Percentiles rank a stretch among this genome's conserved stretches.
These are phyloP conservation scores for Ettlia oleoabundans DNA, from an alignment of 139 green algal species.

Conservation along the genomic window DNA sequence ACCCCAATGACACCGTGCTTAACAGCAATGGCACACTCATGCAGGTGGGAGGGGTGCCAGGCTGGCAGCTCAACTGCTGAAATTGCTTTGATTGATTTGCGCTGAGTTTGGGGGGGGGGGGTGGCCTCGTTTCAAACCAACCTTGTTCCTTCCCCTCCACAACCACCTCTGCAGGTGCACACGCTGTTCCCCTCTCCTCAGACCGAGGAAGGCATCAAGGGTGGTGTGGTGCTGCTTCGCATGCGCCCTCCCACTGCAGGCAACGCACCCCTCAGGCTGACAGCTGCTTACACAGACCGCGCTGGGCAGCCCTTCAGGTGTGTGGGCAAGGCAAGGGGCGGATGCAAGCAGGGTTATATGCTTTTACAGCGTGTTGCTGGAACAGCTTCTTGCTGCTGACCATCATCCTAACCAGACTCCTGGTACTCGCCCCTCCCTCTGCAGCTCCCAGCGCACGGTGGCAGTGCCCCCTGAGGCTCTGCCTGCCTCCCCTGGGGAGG, in stretches of 20 bases:
- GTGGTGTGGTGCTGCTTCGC: conserved; percentile 47
- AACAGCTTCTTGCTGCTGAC: no score
- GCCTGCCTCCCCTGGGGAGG: background rate
- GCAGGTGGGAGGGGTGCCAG: background rate
- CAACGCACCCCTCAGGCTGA: conserved; percentile 26
- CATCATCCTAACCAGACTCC: background rate
- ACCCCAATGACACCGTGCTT: conserved; percentile 32
- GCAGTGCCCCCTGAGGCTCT: background rate
- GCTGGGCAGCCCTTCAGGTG: conserved; percentile 8
- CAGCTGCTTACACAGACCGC: conserved; percentile 33
- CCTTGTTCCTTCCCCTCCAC: no score
- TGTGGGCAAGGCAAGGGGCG: background rate
- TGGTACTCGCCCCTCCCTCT: background rate
- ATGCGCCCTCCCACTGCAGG: background rate
- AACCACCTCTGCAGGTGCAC: conserved; percentile 6
- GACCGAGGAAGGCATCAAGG: conserved; percentile 50
- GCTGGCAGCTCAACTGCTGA: background rate
- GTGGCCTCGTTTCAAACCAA: no score
- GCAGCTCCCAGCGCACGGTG: conserved; percentile 20
- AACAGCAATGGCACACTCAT: conserved; percentile 18
- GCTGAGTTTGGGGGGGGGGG: background rate
- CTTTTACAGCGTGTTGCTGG: no score
- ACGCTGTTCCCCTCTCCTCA: conserved; percentile 49
- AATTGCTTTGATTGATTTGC: background rate
- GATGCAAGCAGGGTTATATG: no score